Evolutionary conservation across 1,284 basidiomycete species (phyloP).

Genomic region (Ceratobasidium sp.): DNA sequence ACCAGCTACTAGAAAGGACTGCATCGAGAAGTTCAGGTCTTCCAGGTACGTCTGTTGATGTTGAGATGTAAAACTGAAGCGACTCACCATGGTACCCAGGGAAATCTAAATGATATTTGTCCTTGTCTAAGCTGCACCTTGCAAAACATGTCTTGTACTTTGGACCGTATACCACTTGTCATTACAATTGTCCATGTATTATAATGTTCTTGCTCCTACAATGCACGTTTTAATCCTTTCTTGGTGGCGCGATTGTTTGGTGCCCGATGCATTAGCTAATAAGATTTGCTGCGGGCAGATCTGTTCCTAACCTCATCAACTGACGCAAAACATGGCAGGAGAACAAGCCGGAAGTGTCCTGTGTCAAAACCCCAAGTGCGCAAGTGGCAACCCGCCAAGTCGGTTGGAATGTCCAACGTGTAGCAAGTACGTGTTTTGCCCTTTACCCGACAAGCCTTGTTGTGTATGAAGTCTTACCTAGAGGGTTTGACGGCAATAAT

Average conservation of each 20-base stretch:
- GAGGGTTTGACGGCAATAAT: slow-evolving; percentile 22
- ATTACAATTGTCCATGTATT: not conserved
- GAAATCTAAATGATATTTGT: slow-evolving; percentile 20
- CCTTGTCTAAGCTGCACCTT: not conserved
- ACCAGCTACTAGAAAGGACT: slow-evolving; percentile 6
- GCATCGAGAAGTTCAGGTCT: slow-evolving; percentile 2
- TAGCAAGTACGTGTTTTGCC: slow-evolving; percentile 67
- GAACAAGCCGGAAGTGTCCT: not conserved
- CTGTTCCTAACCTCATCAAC: not conserved
- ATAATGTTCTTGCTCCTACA: not conserved
- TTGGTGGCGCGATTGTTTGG: not conserved
- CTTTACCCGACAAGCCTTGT: slow-evolving; percentile 15
- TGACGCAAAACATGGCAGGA: slow-evolving; percentile 8
- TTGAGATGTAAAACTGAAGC: not conserved
- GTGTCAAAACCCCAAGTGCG: slow-evolving; percentile 76
- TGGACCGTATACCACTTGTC: not conserved
- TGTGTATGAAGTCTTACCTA: slow-evolving; percentile 29
- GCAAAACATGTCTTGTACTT: not conserved
- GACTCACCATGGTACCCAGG: not conserved
- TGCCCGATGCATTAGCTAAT: slow-evolving; percentile 20
- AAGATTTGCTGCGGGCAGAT: not conserved
- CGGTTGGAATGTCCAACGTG: slow-evolving; percentile 84
- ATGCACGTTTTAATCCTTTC: not conserved
- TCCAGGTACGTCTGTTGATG: not conserved
- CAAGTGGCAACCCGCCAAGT: slow-evolving; percentile 79